These are phyloP conservation scores for Ballota nigra DNA, from an alignment of 257 asterid species.

Conservation along the genomic window DNA sequence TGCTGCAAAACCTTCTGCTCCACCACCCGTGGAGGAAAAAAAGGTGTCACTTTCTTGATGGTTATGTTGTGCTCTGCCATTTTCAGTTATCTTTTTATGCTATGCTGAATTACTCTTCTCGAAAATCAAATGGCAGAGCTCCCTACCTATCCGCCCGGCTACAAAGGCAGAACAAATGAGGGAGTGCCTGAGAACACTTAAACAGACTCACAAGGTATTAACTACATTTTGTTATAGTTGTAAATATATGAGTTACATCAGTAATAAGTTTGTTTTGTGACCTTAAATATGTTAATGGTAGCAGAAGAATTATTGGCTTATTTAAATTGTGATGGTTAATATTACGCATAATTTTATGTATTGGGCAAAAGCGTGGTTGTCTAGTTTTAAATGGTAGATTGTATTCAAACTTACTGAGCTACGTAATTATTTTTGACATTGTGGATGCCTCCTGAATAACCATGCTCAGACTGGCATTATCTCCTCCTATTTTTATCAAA, in stretches of 20 bases:
- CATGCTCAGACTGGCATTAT: neutral
- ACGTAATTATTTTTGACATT: neutral
- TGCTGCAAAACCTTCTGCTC: slow-evolving; percentile 60
- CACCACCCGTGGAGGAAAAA: slow-evolving; percentile 87
- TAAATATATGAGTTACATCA: slow-evolving; percentile 9
- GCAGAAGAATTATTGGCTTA: neutral
- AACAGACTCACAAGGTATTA: slow-evolving; percentile 82
- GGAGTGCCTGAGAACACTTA: slow-evolving; percentile 84
- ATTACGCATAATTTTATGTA: neutral
- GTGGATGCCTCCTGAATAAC: neutral
- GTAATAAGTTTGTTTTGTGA: neutral
- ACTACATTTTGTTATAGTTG: slow-evolving; percentile 17
- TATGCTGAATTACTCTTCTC: slow-evolving; percentile 18
- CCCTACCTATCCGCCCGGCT: slow-evolving; percentile 83
- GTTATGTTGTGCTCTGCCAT: neutral
- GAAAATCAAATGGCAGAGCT: slow-evolving; percentile 56
- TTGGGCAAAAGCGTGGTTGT: neutral
- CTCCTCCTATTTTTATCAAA: neutral
- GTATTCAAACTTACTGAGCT: neutral
- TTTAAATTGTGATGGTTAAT: slow-evolving; percentile 9
- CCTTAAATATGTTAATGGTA: neutral
- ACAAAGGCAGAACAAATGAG: slow-evolving; percentile 94
- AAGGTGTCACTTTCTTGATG: slow-evolving; percentile 45
- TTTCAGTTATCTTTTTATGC: slow-evolving; percentile 13
- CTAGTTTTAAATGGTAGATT: neutral